Base-by-base conservation (phyloP, 495 filamentous ascomycete genomes). In the Aspergillus funiculosus region DNA sequence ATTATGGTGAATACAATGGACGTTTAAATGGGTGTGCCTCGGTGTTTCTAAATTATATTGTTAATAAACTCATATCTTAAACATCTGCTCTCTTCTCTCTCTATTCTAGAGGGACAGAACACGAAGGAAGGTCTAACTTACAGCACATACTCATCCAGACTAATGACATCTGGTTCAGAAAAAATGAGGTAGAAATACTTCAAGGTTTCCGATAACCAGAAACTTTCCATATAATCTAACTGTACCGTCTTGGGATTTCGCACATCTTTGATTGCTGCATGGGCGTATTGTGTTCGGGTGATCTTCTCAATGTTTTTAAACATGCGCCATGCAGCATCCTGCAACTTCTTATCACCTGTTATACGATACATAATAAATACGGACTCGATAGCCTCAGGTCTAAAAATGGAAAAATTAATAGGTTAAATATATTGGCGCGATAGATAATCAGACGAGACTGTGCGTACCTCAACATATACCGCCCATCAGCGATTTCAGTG, bases 111-210 rank as follows among this genome's bases (percentile, higher is more conserved):
- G n/a, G n/a, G n/a, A n/a, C n/a, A n/a, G n/a, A n/a, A n/a, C n/a
- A n/a, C n/a, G n/a, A n/a, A n/a, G n/a, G n/a, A n/a, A n/a, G n/a
- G n/a, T n/a, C n/a, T n/a, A 26, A 67, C 73, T 55, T 59, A 73
- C 68, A 86, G 57, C 28, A 85, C 80, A 66, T 77, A 86, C 13
- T 82, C 75, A 59, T 86, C 82, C 59, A 94, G 64, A 62, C 74
- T 83, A 20, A 90, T 64, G 38, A 81, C 60, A 48, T 77, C 71
- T 4, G 84, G 81, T 43, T 82, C 79, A 15, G 78, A 83, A 62
- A 89, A 98, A 46, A 95, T 73, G 48, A 96, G 60, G 53, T 92
- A 97, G 49, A 95, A 94, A 60, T 97, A 96, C 59, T 96, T 98
- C 49, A 94, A 67, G 13, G 89, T 92, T 65, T 94, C 88, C 5